Base-by-base conservation (phyloP, 2,329 filamentous ascomycete species). In the Cladophialophora immunda region DNA sequence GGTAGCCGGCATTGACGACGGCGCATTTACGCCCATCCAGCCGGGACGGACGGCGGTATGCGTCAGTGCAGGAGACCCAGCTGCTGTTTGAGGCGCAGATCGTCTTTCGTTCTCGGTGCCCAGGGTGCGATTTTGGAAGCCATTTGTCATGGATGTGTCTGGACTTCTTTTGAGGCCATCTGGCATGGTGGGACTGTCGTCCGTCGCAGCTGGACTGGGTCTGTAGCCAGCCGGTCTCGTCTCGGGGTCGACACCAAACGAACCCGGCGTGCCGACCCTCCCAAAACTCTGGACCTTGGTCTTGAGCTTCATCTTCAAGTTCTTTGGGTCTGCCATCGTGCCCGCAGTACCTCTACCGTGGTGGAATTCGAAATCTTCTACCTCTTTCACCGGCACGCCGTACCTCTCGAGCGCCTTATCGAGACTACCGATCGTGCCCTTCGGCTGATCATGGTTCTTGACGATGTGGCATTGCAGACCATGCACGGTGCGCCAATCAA, bases 401-500 rank as follows among this genome's bases (percentile, higher is more conserved):
- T 73, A 73, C 41, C 59, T 68, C 30, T 73, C 71, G 2, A 73
- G 52, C 0, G 71, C 71, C 54, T 73, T 72, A 30, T 73, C 71
- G 15, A 73, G 68, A 61, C 72, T 73, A 11, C 70, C 70, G 47
- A 73, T 73, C 1, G 72, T 73, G 9, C 72, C 72, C 50, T 73
- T 73, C 3, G 72, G 72, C 34, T 71, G 70, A 50, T 69, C 68
- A 36, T 73, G 72, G 38, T 71, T 71, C 57, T 73, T 73, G 7
- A 73, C 72, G 65, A 73, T 73, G 38, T 73, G 72, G 41, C 72
- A 73, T 65, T 73, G 71, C 17, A 73, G 58, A 19, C 72, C 72
- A 54, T 73, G 72, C 9, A 73, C 71, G 2, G 72, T 73, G 17
- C 69, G 65, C 72, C 72, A 73, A 64, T 73, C 71, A 38, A 73